Evolutionary conservation across 2,329 filamentous ascomycete genomes (phyloP).

Genomic region (Pseudogymnoascus sp.): DNA sequence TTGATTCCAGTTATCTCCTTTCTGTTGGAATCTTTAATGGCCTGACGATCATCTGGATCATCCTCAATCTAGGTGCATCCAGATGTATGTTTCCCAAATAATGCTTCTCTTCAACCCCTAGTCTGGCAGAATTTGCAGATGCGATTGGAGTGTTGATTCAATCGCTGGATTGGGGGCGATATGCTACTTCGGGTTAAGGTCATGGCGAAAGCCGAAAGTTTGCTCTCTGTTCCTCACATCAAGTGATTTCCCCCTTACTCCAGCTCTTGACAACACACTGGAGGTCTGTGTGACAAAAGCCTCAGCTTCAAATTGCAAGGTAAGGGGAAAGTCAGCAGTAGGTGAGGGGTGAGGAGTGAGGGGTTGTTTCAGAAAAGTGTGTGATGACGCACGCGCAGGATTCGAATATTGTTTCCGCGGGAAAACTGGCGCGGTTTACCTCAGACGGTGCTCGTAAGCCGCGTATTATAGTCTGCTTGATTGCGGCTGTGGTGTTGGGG

Average conservation of each 20-base stretch:
- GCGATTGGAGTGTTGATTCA: not conserved
- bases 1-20: too few species aligned
- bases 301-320: not conserved
- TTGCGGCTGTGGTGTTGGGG: not conserved
- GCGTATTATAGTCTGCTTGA: not conserved
- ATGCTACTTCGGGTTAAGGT: not conserved
- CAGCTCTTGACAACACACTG: not conserved
- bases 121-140: not conserved
- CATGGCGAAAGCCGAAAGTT: not conserved
- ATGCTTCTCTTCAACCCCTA: not conserved
- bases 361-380: not conserved
- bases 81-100: too few species aligned
- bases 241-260: not conserved
- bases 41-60: too few species aligned
- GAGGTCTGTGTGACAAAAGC: not conserved
- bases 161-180: not conserved
- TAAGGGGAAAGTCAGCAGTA: not conserved
- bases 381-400: not conserved
- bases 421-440: not conserved
- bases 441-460: not conserved
- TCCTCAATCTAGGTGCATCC: too few species aligned
- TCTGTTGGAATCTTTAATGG: too few species aligned
- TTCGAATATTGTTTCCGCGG: not conserved
- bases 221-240: not conserved
- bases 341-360: not conserved